Conservation (phyloP, 2,329 filamentous ascomycete species). For the Nemania bipapillata region DNA sequence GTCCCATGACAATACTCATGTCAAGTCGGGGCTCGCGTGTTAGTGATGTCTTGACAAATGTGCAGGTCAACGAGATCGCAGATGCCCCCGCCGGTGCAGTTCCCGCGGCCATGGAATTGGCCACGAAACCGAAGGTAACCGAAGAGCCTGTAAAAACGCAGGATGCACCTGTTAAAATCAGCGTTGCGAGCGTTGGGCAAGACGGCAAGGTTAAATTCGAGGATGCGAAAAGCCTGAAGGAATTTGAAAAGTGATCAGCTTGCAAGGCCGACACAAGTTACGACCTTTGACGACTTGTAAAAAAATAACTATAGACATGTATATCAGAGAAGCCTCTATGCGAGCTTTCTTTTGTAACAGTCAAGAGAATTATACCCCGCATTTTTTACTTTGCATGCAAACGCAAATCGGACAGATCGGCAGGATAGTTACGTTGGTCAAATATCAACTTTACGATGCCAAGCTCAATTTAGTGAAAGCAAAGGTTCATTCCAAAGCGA, state of each 20-base stretch:
- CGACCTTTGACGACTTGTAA: conserved; percentile 31
- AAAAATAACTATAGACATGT: conserved; percentile 30
- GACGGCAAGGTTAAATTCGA: conserved; percentile 76
- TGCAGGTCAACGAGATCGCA: conserved; percentile 90
- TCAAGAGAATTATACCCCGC: conserved; percentile 22
- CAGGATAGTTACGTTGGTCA: neutral
- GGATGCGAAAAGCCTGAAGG: conserved; percentile 67
- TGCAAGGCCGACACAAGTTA: conserved; percentile 6
- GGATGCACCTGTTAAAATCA: conserved; percentile 59
- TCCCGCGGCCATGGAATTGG: conserved; percentile 66
- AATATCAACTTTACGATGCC: neutral
- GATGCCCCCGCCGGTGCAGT: conserved; percentile 79
- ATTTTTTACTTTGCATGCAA: neutral
- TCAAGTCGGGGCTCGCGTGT: conserved; percentile 86
- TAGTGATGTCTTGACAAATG: conserved; percentile 78
- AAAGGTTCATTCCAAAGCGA: neutral
- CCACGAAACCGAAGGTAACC: conserved; percentile 53
- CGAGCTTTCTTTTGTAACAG: conserved; percentile 26
- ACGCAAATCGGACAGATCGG: neutral
- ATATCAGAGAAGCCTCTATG: conserved; percentile 20
- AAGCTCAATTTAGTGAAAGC: neutral
- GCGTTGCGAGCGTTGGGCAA: conserved; percentile 66
- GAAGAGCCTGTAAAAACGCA: conserved; percentile 46
- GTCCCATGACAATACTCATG: conserved; percentile 84
- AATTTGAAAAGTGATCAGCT: conserved; percentile 56